Conservation (phyloP, 768 basidiomycete species). For the Leccinum imitatum region DNA sequence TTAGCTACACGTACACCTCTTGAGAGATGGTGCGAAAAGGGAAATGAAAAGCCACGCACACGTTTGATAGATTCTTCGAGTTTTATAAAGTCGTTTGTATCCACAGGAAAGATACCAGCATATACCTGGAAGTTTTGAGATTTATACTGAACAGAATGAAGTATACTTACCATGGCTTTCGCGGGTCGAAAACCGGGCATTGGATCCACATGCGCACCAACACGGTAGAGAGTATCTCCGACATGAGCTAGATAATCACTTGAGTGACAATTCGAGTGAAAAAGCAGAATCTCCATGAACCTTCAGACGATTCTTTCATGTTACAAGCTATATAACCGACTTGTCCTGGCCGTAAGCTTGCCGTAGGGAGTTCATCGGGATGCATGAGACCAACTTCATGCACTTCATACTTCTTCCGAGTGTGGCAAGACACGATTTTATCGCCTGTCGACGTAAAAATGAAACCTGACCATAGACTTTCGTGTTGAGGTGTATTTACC, state of each 20-base stretch:
- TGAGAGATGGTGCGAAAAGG: conserved; percentile 9
- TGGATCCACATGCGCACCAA: conserved; percentile 71
- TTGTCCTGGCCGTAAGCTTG: conserved; percentile 69
- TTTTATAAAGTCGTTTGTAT: conserved; percentile 87
- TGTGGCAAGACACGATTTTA: conserved; percentile 81
- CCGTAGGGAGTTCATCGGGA: conserved; percentile 82
- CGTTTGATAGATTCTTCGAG: conserved; percentile 94
- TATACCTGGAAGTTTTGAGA: conserved; percentile 61
- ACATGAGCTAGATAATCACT: conserved; percentile 64
- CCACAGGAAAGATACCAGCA: conserved; percentile 92
- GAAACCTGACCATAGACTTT: neutral
- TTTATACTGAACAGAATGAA: neutral
- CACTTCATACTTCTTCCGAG: conserved; percentile 86
- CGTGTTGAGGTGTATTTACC: conserved; percentile 42
- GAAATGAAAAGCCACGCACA: conserved; percentile 42
- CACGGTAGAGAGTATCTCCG: conserved; percentile 87
- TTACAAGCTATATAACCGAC: conserved; percentile 92
- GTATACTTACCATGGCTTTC: conserved; percentile 79
- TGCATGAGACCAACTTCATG: conserved; percentile 87
- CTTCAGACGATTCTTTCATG: conserved; percentile 97
- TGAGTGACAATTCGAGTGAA: conserved; percentile 1
- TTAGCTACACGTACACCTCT: conserved; percentile 50
- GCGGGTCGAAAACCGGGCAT: conserved; percentile 90
- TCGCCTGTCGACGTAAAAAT: conserved; percentile 56
- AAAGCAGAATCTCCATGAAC: conserved; percentile 37